Percentiles rank a stretch among this genome's conserved stretches.
Conservation (phyloP, 345 rosid species). For the Eucalyptus regnans region DNA sequence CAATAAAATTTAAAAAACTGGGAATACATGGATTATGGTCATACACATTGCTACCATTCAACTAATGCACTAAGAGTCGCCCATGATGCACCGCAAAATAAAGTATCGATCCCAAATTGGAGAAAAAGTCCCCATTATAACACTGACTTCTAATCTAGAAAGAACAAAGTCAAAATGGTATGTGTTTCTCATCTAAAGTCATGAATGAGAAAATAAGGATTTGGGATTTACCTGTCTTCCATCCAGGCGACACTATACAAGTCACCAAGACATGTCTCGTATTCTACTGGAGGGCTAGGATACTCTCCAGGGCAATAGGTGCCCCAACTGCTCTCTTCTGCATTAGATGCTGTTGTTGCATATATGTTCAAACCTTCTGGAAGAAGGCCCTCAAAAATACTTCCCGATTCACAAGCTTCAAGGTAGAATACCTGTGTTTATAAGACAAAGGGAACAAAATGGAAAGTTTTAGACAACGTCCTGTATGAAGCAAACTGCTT, state of each 20-base stretch:
- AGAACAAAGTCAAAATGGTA: background rate
- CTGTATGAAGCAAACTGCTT: background rate
- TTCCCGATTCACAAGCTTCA: constrained; percentile 99
- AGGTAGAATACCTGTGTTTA: constrained; percentile 78
- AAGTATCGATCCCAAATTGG: background rate
- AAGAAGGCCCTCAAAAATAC: constrained; percentile 98
- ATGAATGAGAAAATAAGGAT: background rate
- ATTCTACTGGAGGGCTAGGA: constrained; percentile 88
- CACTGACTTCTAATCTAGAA: background rate
- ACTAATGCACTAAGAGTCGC: background rate
- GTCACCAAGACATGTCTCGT: constrained; percentile 96
- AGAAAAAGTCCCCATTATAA: background rate
- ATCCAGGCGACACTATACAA: constrained; percentile 96
- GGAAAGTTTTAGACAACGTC: background rate
- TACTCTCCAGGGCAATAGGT: constrained; percentile 94
- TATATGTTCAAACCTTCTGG: constrained; percentile 81
- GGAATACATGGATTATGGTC: background rate
- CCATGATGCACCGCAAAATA: background rate
- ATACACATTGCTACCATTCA: background rate
- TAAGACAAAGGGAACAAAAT: background rate
- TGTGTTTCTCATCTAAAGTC: background rate
- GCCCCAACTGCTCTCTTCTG: constrained; percentile 95
- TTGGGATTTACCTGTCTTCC: constrained; percentile 76
- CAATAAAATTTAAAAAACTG: background rate
- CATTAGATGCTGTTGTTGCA: constrained; percentile 93